These are phyloP conservation scores for Zea luxurians DNA, from an alignment of 176 grass and related monocot genomes.

Conservation along the genomic window DNA sequence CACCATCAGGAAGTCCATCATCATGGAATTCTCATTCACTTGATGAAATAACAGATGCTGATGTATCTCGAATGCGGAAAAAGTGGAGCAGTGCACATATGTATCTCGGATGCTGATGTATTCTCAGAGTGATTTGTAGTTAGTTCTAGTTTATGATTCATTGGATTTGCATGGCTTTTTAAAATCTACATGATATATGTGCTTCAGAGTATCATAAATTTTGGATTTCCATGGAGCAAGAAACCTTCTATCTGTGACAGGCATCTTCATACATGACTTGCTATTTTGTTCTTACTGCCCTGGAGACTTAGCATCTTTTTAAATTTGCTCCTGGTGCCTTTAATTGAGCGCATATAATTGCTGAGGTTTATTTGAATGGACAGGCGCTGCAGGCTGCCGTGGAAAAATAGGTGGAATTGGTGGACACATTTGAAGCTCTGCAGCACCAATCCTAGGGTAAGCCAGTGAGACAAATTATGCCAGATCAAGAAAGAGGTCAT, in stretches of 20 bases:
- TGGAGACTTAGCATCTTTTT: not conserved
- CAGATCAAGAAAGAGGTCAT: too few species aligned
- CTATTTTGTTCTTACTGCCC: not conserved
- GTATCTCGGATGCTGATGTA: constrained; percentile 46
- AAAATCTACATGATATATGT: not conserved
- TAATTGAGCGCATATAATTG: not conserved
- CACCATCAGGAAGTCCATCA: constrained; percentile 69
- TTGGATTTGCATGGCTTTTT: not conserved
- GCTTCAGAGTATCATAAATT: not conserved
- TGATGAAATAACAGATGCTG: constrained; percentile 70
- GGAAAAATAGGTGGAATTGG: too few species aligned
- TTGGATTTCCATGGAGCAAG: not conserved
- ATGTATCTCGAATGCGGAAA: constrained; percentile 83
- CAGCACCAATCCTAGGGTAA: too few species aligned
- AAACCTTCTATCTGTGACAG: not conserved
- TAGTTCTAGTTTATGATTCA: not conserved
- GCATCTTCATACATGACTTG: not conserved
- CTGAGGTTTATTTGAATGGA: not conserved
- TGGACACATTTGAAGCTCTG: too few species aligned
- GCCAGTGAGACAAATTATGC: too few species aligned
- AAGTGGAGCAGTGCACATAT: constrained; percentile 92
- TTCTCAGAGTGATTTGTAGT: not conserved
- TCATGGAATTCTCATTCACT: constrained; percentile 80
- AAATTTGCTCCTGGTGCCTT: not conserved
- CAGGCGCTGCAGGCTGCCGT: not conserved